Conservation (phyloP, 2,329 filamentous ascomycete genomes). For the Colletotrichum sp. region DNA sequence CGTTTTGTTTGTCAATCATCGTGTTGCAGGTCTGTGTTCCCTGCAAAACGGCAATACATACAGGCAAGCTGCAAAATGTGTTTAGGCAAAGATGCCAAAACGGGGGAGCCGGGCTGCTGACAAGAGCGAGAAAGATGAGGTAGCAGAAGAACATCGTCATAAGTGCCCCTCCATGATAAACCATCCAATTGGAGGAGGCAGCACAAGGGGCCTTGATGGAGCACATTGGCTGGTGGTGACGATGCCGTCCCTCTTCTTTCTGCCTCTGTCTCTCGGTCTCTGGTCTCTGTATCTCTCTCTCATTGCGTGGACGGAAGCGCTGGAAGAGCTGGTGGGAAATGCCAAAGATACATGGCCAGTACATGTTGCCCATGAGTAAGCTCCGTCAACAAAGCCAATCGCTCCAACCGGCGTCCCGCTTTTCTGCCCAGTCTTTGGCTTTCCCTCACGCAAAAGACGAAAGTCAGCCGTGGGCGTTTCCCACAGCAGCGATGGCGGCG, state of each 20-base stretch:
- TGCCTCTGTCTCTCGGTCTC: background rate
- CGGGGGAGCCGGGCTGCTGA: background rate
- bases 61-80: background rate
- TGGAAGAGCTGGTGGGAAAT: slow-evolving; percentile 10
- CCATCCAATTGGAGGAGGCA: background rate
- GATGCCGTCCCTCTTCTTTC: slow-evolving; percentile 11
- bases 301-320: slow-evolving; percentile 5
- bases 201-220: slow-evolving; percentile 4
- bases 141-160: slow-evolving; percentile 15
- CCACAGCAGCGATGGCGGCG: slow-evolving; percentile 1
- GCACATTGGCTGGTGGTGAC: slow-evolving; percentile 7
- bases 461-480: background rate
- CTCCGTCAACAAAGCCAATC: slow-evolving; percentile 17
- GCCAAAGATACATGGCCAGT: background rate
- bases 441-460: background rate
- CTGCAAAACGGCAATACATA: background rate
- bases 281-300: background rate
- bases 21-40: background rate
- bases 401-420: background rate
- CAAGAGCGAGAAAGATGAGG: slow-evolving; percentile 7
- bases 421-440: slow-evolving; percentile 8
- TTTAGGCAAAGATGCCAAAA: background rate
- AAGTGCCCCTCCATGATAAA: slow-evolving; percentile 15
- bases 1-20: background rate
- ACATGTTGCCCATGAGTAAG: slow-evolving; percentile 16